Evolutionary conservation across 192 early-diverging fungal species (phyloP).

Genomic region (Gaertneriomyces semiglobifer): DNA sequence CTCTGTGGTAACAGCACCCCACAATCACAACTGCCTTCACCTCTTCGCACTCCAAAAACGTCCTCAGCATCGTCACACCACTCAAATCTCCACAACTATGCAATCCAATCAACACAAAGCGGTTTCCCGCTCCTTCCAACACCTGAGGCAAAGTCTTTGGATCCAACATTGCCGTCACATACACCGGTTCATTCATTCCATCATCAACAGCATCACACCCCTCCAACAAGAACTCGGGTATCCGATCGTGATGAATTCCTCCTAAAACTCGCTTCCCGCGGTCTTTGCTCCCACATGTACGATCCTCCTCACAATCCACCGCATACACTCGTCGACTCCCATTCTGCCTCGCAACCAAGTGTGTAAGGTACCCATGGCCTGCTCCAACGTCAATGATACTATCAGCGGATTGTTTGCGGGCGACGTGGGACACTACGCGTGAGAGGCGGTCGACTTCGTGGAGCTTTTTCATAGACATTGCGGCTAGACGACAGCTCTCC

Average conservation of each 20-base stretch:
- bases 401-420: conserved; percentile 4
- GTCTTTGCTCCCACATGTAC: conserved; percentile 11
- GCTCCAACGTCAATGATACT: conserved; percentile 24
- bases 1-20: conserved; percentile 23
- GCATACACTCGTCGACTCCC: conserved; percentile 2
- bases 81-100: conserved; percentile 19
- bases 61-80: conserved; percentile 11
- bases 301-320: conserved; percentile 13
- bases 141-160: conserved; percentile 5
- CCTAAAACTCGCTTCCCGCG: conserved; percentile 6
- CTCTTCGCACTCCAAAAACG: conserved; percentile 10
- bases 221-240: not conserved
- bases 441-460: conserved; percentile 24
- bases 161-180: conserved; percentile 8
- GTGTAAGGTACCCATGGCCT: conserved; percentile 22
- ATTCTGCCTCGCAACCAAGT: conserved; percentile 11
- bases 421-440: conserved; percentile 5
- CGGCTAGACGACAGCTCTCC: not conserved
- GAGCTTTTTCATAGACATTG: conserved; percentile 19
- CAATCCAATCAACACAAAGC: conserved; percentile 9
- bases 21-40: conserved; percentile 17
- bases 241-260: not conserved
- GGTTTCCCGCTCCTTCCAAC: not conserved
- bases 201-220: not conserved
- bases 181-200: not conserved